phyloP scores from a whole-genome alignment of 345 rosid genomes.

The Reutealis trisperma region DNA sequence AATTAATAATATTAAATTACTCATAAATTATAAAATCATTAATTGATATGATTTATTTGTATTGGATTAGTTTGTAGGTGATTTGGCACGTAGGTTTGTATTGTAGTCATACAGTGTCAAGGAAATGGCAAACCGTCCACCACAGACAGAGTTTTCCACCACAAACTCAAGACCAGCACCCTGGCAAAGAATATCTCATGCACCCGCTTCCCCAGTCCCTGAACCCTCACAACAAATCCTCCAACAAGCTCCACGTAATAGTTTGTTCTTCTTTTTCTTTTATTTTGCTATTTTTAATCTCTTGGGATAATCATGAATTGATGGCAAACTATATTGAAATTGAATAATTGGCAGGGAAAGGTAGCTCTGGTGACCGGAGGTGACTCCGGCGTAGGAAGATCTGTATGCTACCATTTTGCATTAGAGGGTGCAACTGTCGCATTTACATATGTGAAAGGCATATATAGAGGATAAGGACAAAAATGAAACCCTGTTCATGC shows the following conservation, averaged over 20 bases:
- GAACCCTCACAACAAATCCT: neutral
- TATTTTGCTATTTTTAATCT: neutral
- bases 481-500: neutral
- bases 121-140: neutral
- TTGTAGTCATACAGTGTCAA: too few relatives aligned
- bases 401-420: neutral
- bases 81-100: too few relatives aligned
- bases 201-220: neutral
- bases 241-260: constrained; percentile 4
- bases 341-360: neutral
- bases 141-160: neutral
- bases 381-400: constrained; percentile 1
- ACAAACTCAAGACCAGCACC: neutral
- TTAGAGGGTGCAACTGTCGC: constrained; percentile 8
- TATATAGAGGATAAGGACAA: neutral
- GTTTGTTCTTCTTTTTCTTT: neutral
- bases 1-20: too few relatives aligned
- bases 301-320: neutral
- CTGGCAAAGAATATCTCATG: neutral
- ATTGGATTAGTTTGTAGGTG: too few relatives aligned
- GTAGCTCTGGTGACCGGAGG: constrained; percentile 4
- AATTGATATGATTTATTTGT: too few relatives aligned
- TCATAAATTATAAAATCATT: too few relatives aligned
- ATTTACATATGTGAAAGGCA: neutral
- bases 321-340: too few relatives aligned